Conservation (phyloP, 2,329 filamentous ascomycete genomes). For the Xylaria sp. region DNA sequence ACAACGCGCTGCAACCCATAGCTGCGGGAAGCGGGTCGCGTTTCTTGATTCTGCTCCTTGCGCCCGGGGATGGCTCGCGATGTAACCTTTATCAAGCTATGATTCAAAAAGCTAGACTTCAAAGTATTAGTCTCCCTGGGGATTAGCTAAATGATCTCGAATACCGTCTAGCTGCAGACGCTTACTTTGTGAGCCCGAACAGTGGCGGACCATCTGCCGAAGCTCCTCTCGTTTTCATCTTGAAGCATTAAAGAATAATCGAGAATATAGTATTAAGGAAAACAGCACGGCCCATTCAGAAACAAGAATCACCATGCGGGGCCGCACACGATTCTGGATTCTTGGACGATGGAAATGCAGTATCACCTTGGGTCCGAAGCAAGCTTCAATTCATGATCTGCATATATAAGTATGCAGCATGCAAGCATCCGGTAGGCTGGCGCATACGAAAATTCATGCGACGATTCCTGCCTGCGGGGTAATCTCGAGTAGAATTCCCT, state of each 20-base stretch:
- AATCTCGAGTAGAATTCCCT: slow-evolving; percentile 1
- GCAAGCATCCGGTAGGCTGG: slow-evolving; percentile 11
- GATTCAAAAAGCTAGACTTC: background rate
- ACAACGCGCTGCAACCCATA: slow-evolving; percentile 1
- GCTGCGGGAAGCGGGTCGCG: slow-evolving; percentile 24
- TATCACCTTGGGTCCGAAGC: slow-evolving; percentile 1
- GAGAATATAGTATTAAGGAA: background rate
- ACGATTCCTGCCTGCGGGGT: slow-evolving; percentile 22
- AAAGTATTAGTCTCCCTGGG: background rate
- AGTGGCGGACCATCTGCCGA: background rate
- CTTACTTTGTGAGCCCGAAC: background rate
- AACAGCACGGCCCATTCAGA: background rate
- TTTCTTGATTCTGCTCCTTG: slow-evolving; percentile 16
- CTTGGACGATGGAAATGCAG: background rate
- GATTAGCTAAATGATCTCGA: background rate
- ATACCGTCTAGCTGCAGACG: background rate
- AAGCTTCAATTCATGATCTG: slow-evolving; percentile 7
- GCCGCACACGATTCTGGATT: slow-evolving; percentile 3
- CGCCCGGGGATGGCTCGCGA: slow-evolving; percentile 17
- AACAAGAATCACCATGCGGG: slow-evolving; percentile 6
- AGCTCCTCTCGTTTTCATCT: background rate
- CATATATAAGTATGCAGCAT: slow-evolving; percentile 9
- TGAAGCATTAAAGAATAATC: slow-evolving; percentile 1
- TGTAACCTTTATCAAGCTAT: slow-evolving; percentile 18
- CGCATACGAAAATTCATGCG: slow-evolving; percentile 27